Evolutionary conservation across 2,329 filamentous ascomycete genomes (phyloP), one percentile per base, ranked within the genome.

Genomic region (Tolypocladium album): DNA sequence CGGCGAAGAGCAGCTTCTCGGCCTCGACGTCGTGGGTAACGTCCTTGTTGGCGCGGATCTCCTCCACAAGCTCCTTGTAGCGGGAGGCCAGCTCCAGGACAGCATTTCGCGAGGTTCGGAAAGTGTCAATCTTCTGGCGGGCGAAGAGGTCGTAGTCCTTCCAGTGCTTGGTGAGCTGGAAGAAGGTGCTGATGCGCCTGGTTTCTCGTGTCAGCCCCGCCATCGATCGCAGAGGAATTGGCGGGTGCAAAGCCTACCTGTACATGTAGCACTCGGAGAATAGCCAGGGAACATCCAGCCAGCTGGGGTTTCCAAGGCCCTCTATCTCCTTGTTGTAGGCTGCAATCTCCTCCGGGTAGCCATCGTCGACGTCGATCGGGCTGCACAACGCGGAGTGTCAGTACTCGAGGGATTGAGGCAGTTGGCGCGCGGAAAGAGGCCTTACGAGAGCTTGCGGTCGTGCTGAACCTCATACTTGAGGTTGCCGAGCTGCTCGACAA

Each of bases 391-490:
- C 31, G 63, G 22, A 66, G 64, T 40, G 42, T 52, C 43, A 34
- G 20, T 7, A 17, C 43, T 27, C 40, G 34, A 36, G 34, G 9
- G 34, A 36, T 20, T 15, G 43, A 13, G 34, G 7, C 17, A 17
- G 3, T 20, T 20, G 9, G 42, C 12, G n/a, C 3, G 9, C 6
- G 12, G 13, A n/a, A 2, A 22, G 39, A 27, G 38, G 60, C 83
- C 64, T 38, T 79, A 93, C 89, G 82, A 87, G 67, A 97, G 75
- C 64, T 84, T 78, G 52, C 92, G 85, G 73, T 97, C 87, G 71
- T 99, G 94, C 72, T 96, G 90, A 53, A 97, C 78, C 76, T 97
- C 93, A 75, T 97, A 97, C 76, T 99, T 99, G 68, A 99, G 81
- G 65, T 81, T 83, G 6, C 88, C 88, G 15, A 99, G 80, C 65